Conservation (phyloP, 2,329 filamentous ascomycete species). For the Microcyclospora pomicola region DNA sequence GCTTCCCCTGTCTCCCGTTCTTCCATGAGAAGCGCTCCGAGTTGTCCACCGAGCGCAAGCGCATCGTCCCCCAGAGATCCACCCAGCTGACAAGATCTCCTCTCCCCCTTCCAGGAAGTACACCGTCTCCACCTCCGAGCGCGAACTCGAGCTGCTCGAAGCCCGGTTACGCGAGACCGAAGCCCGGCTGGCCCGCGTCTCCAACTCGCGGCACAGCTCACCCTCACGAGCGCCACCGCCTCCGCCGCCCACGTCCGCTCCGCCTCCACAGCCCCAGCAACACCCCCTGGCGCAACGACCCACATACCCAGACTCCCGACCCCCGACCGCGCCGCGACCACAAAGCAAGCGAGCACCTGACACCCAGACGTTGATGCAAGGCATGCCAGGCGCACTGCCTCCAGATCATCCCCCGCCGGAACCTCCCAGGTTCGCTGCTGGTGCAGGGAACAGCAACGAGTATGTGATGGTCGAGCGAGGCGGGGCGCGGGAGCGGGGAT, state of each 20-base stretch:
- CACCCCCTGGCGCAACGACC: conserved; percentile 15
- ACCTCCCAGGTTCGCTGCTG: not conserved
- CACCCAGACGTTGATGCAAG: conserved; percentile 10
- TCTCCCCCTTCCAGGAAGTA: conserved; percentile 50
- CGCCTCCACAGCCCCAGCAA: conserved; percentile 5
- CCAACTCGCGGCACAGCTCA: conserved; percentile 12
- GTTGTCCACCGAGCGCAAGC: too few species aligned
- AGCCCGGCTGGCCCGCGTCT: conserved; percentile 44
- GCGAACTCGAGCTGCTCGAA: conserved; percentile 77
- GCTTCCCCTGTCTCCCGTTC: conserved; percentile 18
- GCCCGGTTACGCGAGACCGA: conserved; percentile 74
- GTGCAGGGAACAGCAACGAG: conserved; percentile 11
- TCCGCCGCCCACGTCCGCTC: conserved; percentile 9
- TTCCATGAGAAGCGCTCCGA: too few species aligned
- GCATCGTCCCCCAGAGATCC: too few species aligned
- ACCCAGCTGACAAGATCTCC: too few species aligned
- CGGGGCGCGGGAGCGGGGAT: too few species aligned
- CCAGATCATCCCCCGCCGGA: not conserved
- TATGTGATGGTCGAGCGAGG: conserved; percentile 21
- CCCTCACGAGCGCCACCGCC: conserved; percentile 11
- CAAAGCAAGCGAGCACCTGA: conserved; percentile 7
- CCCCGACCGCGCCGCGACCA: conserved; percentile 6
- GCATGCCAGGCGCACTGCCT: conserved; percentile 14
- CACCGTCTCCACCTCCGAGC: conserved; percentile 56
- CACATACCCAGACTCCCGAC: conserved; percentile 12